Conservation (phyloP, 768 basidiomycete genomes). For the Amanita exitialis region DNA sequence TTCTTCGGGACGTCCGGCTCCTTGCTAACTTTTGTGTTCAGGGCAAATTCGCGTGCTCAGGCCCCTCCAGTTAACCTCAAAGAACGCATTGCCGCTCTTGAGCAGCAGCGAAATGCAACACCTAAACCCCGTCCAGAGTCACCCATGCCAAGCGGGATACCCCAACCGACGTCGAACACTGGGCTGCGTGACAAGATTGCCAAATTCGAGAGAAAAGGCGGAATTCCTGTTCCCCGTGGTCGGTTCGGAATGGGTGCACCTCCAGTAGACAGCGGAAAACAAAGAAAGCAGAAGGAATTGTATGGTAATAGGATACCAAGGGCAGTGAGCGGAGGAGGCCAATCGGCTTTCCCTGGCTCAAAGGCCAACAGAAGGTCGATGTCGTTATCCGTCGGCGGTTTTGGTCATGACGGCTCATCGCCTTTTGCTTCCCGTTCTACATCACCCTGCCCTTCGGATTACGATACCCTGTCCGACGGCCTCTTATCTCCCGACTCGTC, state of each 20-base stretch:
- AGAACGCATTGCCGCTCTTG: constrained; percentile 75
- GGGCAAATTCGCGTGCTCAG: constrained; percentile 22
- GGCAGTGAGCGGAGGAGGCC: constrained; percentile 16
- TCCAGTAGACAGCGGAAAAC: constrained; percentile 35
- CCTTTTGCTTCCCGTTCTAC: background rate
- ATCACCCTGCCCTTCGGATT: constrained; percentile 3
- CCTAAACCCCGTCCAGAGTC: constrained; percentile 10
- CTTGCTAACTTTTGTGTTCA: constrained; percentile 3
- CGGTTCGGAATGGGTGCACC: constrained; percentile 64
- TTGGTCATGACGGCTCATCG: background rate
- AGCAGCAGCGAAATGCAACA: constrained; percentile 50
- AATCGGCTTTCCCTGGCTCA: constrained; percentile 11
- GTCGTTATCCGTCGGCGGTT: background rate
- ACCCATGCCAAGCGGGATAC: constrained; percentile 19
- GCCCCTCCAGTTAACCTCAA: constrained; percentile 48
- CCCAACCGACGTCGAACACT: constrained; percentile 16
- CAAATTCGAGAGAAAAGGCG: constrained; percentile 72
- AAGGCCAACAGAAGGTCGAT: background rate
- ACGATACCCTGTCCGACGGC: background rate
- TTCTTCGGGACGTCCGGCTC: background rate
- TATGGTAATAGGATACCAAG: constrained; percentile 67
- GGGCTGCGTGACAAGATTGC: constrained; percentile 61
- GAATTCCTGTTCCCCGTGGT: constrained; percentile 63
- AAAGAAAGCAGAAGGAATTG: constrained; percentile 51
- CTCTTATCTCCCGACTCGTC: background rate